Conservation (phyloP, 495 filamentous ascomycete genomes). For the Neurospora cerealis region DNA sequence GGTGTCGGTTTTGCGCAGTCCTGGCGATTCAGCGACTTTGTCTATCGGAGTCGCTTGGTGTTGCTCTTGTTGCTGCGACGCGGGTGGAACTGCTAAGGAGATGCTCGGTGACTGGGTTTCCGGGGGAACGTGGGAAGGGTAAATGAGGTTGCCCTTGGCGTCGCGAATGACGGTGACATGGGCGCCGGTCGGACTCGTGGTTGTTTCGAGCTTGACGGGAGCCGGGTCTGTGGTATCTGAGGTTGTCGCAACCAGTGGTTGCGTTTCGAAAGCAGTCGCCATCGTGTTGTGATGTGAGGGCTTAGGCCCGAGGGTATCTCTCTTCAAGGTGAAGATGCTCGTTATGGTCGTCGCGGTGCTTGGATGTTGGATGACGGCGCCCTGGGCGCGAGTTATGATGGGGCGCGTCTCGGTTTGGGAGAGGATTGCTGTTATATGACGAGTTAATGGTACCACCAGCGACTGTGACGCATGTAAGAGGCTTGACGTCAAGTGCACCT, state of each 20-base stretch:
- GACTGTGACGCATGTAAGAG: background rate
- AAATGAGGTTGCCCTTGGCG: conserved; percentile 21
- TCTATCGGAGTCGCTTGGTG: conserved; percentile 1
- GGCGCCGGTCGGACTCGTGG: conserved; percentile 7
- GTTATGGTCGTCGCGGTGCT: background rate
- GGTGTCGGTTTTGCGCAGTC: background rate
- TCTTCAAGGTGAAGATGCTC: background rate
- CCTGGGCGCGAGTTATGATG: background rate
- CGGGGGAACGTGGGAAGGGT: conserved; percentile 29
- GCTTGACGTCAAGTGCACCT: background rate
- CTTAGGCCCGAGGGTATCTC: background rate
- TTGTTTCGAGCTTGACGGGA: conserved; percentile 14
- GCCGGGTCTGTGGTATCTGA: background rate
- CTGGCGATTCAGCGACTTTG: background rate
- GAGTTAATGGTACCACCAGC: background rate
- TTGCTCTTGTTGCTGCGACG: background rate
- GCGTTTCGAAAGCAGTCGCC: background rate
- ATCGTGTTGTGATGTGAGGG: background rate
- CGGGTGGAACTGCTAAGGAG: conserved; percentile 4
- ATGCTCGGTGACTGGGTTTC: conserved; percentile 19
- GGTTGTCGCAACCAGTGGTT: background rate
- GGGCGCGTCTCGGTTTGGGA: background rate
- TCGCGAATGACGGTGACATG: conserved; percentile 22
- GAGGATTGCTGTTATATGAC: background rate
- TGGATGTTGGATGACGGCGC: background rate